phyloP scores from a whole-genome alignment of 23 red algal species.

The Porphyridium purpureum region DNA sequence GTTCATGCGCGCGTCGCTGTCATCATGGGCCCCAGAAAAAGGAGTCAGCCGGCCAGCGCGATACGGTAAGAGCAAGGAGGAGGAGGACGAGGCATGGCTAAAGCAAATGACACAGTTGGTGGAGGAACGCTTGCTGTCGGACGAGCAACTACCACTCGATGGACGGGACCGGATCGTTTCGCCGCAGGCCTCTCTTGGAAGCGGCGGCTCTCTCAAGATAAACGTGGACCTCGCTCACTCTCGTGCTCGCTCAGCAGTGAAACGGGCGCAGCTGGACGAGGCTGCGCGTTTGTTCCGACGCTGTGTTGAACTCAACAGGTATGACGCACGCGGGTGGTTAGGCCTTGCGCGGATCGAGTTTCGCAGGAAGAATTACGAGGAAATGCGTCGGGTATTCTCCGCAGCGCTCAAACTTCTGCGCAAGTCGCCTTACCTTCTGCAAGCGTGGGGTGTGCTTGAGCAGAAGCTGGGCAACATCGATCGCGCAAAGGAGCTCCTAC shows the following conservation, averaged over 20 bases:
- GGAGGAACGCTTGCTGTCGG: too few species aligned
- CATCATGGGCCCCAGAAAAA: too few species aligned
- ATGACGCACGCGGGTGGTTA: conserved; percentile 64
- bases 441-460: conserved; percentile 87
- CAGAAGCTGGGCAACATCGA: conserved; percentile 11
- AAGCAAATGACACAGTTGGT: too few species aligned
- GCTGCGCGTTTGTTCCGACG: conserved; percentile 18
- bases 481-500: conserved; percentile 27
- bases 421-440: conserved; percentile 50
- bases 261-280: neutral
- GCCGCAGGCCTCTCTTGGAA: too few species aligned
- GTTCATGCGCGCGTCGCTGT: too few species aligned
- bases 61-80: too few species aligned
- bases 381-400: conserved; percentile 22
- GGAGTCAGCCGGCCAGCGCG: too few species aligned
- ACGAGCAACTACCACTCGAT: too few species aligned
- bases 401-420: conserved; percentile 11
- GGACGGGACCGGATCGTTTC: too few species aligned
- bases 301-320: conserved; percentile 28
- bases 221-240: conserved; percentile 15
- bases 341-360: conserved; percentile 33
- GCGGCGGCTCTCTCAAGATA: too few species aligned
- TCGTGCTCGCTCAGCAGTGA: neutral
- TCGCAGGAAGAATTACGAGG: neutral
- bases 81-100: too few species aligned